Base-by-base conservation (phyloP, 371 early-diverging fungal genomes). In the Actinomucor elegans region DNA sequence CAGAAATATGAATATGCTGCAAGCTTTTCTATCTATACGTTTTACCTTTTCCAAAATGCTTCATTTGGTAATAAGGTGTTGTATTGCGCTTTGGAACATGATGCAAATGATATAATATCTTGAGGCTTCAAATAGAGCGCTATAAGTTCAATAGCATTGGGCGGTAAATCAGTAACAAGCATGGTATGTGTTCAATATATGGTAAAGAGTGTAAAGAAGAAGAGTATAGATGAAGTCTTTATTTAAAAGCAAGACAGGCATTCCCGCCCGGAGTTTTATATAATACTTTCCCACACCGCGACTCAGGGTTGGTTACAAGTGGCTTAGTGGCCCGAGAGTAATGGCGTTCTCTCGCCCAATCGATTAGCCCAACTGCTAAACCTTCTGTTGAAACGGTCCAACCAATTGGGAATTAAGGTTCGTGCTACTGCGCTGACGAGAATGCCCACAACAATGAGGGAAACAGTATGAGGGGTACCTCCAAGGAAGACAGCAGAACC, bases 301-400 rank as follows among this genome's bases (percentile, higher is more conserved):
- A 4, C 9, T 18, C 4, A 24, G 32, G 4, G 5, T 28, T 12
- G 7, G 17, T 18, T 37, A 9, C 20, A 5, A 4, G 35, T 41
- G 40, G 42, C 42, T 55, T 49, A 57, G 17, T 44, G 37, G 14
- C 35, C 35, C 14, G 54, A 45, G 12, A 76, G 53, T 21, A 76
- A 59, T 20, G 76, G 76, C 31, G 76, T 68, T 59, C 76, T 72
- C 50, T 76, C 76, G 23, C 73, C 67, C 17, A 67, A 32, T 29
- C 73, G 50, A 35, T 61, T 57, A 5, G 73, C 54, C 64, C 66
- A 66, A 33, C 55, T 64, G 17, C 66, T 59, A 44, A 77, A 69
- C 35, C 71, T 61, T 48, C 65, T 64, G 44, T 77, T 66, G 29
- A 71, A 47, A 9, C 66, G 57, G 18, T 73, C 71, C 26, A 71